Conservation (phyloP, 2,329 filamentous ascomycete species). For the Fusarium decemcellulare region DNA sequence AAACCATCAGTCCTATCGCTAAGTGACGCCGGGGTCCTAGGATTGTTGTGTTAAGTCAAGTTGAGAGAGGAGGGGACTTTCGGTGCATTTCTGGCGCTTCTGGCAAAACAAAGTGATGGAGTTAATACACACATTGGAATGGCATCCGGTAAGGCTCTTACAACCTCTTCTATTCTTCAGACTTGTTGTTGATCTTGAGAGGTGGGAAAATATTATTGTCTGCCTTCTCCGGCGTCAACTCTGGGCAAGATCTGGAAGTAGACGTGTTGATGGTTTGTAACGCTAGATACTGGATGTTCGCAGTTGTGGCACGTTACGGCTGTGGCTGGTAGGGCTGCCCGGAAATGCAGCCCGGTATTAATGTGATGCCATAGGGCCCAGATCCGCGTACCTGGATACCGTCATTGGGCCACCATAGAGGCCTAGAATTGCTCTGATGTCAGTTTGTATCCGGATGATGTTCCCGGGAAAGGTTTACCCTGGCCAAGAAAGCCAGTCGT, state of each 20-base stretch:
- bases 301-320: not conserved
- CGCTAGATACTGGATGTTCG: not conserved
- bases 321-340: slow-evolving; percentile 12
- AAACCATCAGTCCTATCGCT: not conserved
- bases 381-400: slow-evolving; percentile 9
- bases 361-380: not conserved
- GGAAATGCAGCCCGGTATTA: not conserved
- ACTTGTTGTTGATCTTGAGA: too few relatives aligned
- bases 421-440: not conserved
- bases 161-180: too few relatives aligned
- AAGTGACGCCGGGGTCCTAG: too few relatives aligned
- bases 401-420: not conserved
- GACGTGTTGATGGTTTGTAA: not conserved
- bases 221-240: not conserved
- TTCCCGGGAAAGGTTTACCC: not conserved
- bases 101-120: too few relatives aligned
- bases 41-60: not conserved
- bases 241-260: not conserved
- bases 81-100: too few relatives aligned
- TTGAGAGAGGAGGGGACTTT: not conserved
- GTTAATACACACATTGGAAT: not conserved
- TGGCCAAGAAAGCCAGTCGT: slow-evolving; percentile 6
- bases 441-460: not conserved
- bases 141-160: not conserved
- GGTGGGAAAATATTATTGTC: too few relatives aligned